Base-by-base conservation (phyloP, 2,329 filamentous ascomycete genomes). In the Trichoderma polysporum region DNA sequence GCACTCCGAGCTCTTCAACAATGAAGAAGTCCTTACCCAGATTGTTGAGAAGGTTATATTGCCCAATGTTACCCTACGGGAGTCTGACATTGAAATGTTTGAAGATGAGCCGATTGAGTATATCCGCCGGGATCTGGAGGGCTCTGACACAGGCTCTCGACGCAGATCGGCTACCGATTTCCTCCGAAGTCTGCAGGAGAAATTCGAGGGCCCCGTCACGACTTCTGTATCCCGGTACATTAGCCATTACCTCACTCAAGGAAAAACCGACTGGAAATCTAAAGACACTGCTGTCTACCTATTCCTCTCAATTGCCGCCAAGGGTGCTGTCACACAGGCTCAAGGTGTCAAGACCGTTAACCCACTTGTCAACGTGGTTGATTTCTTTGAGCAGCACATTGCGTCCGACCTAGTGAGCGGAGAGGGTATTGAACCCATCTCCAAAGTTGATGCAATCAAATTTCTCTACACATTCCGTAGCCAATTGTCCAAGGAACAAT, bases 71-170 rank as follows among this genome's bases (percentile, higher is more conserved):
- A 91, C 91, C 17, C 82, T 99, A 68, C 89, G 96, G 71, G 95
- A 97, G 74, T 95, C 94, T 0, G 96, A 99, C 71, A 86, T 97
- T 64, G 95, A 99, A 77, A 86, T 97, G 71, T 98, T 99, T 73
- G 95, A 99, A 76, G 96, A 99, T 76, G 96, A 99, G 81, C 95
- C 95, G 0, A 99, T 99, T 71, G 95, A 99, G 78, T 99, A 97
- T 76, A 99, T 99, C 75, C 88, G 95, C 70, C 88, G 93, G 74
- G 95, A 99, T 78, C 83, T 99, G 56, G 95, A 99, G 78, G 95
- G 95, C 7, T 97, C 95, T 1, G 95, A 99, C 78, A 96, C 91
- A 64, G 95, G 98, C 76, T 99, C 95, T 1, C 86, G 95, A 74
- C 86, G 95, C 71, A 87, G 95, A 74, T 94, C 95, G 47, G 94